phyloP scores from a whole-genome alignment of 1,284 basidiomycete species.

The Flammula alnicola region DNA sequence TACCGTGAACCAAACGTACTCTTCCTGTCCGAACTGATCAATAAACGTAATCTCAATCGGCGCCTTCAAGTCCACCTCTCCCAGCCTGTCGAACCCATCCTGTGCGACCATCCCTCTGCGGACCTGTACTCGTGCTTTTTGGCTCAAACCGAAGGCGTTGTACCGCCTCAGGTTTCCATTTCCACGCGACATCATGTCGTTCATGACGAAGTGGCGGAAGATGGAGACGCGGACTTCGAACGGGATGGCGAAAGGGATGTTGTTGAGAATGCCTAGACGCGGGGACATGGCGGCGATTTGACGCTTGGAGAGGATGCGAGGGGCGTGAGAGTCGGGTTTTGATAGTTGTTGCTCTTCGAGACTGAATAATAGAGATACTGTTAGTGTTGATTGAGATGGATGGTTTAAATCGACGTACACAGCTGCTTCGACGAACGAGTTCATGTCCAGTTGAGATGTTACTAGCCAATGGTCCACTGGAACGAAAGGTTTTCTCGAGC shows the following conservation, averaged over 20 bases:
- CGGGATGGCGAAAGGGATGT: conserved; percentile 96
- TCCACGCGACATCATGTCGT: conserved; percentile 49
- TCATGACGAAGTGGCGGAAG: conserved; percentile 82
- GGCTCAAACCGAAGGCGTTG: conserved; percentile 1
- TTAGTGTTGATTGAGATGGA: neutral
- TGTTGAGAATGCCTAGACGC: conserved; percentile 89
- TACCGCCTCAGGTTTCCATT: conserved; percentile 18
- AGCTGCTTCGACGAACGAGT: conserved; percentile 90
- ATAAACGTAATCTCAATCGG: conserved; percentile 89
- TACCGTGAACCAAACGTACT: conserved; percentile 72
- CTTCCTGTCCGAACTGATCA: conserved; percentile 86
- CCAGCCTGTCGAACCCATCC: conserved; percentile 86
- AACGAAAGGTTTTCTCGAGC: conserved; percentile 83
- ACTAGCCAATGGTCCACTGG: conserved; percentile 89
- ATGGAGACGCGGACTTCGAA: conserved; percentile 91
- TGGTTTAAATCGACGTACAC: conserved; percentile 54
- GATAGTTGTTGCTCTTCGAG: conserved; percentile 62
- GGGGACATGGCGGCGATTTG: conserved; percentile 85
- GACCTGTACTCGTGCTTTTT: conserved; percentile 62
- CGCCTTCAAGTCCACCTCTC: conserved; percentile 78
- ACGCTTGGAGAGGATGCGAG: conserved; percentile 55
- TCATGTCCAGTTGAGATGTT: conserved; percentile 74
- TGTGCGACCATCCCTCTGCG: conserved; percentile 79
- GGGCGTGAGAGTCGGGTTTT: conserved; percentile 8
- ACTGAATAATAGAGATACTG: conserved; percentile 33